A percentile compares a stretch with the other conserved stretches of the same genome.
These are phyloP conservation scores for Helicosporidium sp. DNA, from an alignment of 139 green algal genomes.

Conservation along the genomic window DNA sequence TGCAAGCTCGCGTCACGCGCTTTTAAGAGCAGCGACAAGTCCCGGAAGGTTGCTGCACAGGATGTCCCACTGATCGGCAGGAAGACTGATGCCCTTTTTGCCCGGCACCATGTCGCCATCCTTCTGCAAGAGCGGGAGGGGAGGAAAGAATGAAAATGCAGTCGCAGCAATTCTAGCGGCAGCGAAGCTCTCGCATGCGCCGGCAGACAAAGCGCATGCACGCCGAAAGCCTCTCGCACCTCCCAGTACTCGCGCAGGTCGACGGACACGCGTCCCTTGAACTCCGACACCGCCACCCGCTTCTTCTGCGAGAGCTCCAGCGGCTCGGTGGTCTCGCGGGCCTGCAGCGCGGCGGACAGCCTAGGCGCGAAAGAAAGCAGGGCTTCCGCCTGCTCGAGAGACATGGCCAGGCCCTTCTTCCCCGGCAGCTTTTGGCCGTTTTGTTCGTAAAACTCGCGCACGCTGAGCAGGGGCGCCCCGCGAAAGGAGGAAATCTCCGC, in stretches of 20 bases:
- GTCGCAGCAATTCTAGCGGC: background rate
- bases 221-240: background rate
- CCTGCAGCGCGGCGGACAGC: too few relatives aligned
- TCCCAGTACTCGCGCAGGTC: constrained; percentile 33
- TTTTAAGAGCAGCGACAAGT: too few relatives aligned
- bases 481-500: too few relatives aligned
- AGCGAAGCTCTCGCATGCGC: background rate
- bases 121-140: constrained; percentile 3
- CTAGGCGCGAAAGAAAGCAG: too few relatives aligned
- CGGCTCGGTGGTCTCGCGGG: too few relatives aligned
- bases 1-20: too few relatives aligned
- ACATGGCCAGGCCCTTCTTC: too few relatives aligned
- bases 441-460: too few relatives aligned
- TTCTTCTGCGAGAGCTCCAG: too few relatives aligned
- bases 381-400: too few relatives aligned
- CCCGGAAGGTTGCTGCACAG: background rate
- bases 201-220: background rate
- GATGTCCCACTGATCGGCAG: constrained; percentile 19
- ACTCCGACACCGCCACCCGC: background rate
- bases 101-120: constrained; percentile 27
- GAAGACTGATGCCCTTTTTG: constrained; percentile 39
- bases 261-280: background rate
- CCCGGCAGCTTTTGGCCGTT: too few relatives aligned
- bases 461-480: too few relatives aligned
- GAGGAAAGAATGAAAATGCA: background rate